Percentiles rank a stretch among this genome's conserved stretches.
phyloP scores from a whole-genome alignment of 140 eudicot species.

The Senecio squalidus region DNA sequence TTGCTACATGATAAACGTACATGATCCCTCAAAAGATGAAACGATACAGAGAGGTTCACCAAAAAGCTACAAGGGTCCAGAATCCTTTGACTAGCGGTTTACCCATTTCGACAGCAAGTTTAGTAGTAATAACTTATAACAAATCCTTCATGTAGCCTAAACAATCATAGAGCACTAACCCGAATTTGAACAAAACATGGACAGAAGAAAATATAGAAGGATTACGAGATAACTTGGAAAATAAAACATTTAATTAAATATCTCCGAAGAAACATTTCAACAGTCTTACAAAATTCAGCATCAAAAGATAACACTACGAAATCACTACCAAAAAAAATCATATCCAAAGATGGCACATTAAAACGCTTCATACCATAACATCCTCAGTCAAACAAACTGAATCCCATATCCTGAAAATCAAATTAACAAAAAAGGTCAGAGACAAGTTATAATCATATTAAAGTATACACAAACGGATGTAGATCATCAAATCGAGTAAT shows the following conservation, averaged over 20 bases:
- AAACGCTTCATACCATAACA: slow-evolving; percentile 8
- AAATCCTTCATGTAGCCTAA: too few species aligned
- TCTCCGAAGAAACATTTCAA: neutral
- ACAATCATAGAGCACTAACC: too few species aligned
- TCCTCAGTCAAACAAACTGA: slow-evolving; percentile 46
- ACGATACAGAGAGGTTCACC: too few species aligned
- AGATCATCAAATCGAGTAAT: neutral
- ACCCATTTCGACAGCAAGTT: too few species aligned
- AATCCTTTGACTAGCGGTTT: too few species aligned
- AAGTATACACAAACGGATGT: neutral
- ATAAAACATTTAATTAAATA: neutral
- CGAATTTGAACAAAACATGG: neutral
- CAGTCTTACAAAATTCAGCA: slow-evolving; percentile 20
- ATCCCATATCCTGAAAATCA: slow-evolving; percentile 50
- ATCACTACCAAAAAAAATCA: slow-evolving; percentile 19
- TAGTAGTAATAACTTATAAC: too few species aligned
- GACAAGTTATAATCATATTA: neutral
- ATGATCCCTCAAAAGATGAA: too few species aligned
- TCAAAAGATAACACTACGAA: slow-evolving; percentile 5
- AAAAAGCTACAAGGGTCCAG: too few species aligned
- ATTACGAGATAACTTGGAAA: neutral
- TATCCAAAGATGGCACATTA: neutral
- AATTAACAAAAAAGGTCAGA: neutral
- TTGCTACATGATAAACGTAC: too few species aligned
- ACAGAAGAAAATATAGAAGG: neutral